Conservation (phyloP, 1,284 basidiomycete species). For the Puccinia coronata region DNA sequence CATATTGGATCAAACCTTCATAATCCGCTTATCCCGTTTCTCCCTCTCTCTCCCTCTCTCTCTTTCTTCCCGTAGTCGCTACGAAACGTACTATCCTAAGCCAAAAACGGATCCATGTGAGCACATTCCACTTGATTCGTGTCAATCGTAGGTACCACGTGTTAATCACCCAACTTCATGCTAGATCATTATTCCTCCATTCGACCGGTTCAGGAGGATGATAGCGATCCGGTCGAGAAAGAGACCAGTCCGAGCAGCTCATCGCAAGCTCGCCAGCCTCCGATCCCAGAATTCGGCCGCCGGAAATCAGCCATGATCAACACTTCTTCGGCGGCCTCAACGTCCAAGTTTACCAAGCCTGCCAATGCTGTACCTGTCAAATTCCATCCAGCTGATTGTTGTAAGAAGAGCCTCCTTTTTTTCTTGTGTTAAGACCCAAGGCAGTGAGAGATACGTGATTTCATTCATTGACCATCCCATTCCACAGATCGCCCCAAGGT, state of each 20-base stretch:
- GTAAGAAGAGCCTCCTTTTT: too few species aligned
- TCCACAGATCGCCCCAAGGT: neutral
- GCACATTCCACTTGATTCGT: neutral
- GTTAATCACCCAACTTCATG: neutral
- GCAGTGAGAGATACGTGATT: too few species aligned
- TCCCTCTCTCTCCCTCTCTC: neutral
- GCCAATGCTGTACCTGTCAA: too few species aligned
- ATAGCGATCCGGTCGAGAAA: neutral
- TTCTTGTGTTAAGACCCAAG: too few species aligned
- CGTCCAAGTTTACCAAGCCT: neutral
- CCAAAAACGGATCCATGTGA: neutral
- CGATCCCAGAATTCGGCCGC: neutral
- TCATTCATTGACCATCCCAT: neutral
- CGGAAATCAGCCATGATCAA: neutral
- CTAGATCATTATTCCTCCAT: neutral
- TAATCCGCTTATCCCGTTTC: too few species aligned
- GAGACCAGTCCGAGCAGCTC: neutral
- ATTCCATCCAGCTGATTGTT: neutral
- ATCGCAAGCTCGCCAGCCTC: neutral
- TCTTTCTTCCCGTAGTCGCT: neutral
- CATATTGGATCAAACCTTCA: too few species aligned
- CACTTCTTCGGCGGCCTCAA: neutral
- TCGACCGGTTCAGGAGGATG: neutral
- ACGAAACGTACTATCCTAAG: slow-evolving; percentile 10
- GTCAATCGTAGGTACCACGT: neutral